Evolutionary conservation across 2,329 filamentous ascomycete species (phyloP), one percentile per base, ranked within the genome.

Genomic region (Drechslerella dactyloides): DNA sequence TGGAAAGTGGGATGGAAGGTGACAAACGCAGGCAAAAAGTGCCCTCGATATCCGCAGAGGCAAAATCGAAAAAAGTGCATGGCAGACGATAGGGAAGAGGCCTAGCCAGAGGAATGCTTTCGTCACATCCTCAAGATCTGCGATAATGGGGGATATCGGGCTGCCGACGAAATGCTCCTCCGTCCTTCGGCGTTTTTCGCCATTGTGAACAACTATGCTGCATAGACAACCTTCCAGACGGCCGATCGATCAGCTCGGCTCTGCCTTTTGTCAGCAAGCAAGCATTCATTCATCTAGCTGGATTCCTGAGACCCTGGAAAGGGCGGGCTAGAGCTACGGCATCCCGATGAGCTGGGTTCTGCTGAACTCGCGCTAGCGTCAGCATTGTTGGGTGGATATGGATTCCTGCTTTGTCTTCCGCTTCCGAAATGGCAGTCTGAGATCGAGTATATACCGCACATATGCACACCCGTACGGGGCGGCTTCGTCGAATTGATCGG

Each of bases 1-100:
- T 15, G 60, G 68, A 63, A 72, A 72, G 68, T 72, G 68, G 68
- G 68, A 72, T 72, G 68, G 33, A 69, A 58, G 30, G 30, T 46
- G 27, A 53, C 37, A 56, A 48, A 57, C 46, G 57, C 44, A 53
- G 65, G n/a, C 15, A 62, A 61, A 40, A 33, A 42, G 42, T 15
- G 56, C 56, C 33, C 8, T 40, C 44, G 46, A 54, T 59, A 69
- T 58, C 56, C 57, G 30, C 46, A 19, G 46, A 53, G 15, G 33
- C 44, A 42, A 17, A 46, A 63, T 37, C 50, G 40, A 40, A 63
- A 35, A 40, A 63, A 35, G 15, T 13, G 30, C 21, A 21, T 62
- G 21, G 11, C 23, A 19, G 11, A 21, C 19, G n/a, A 48, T 48
- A 15, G 17, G 5, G 3, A 23, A 48, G 17, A 19, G 2, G n/a